Conservation (phyloP, 164 flowering plant genomes). For the Platanus orientalis region DNA sequence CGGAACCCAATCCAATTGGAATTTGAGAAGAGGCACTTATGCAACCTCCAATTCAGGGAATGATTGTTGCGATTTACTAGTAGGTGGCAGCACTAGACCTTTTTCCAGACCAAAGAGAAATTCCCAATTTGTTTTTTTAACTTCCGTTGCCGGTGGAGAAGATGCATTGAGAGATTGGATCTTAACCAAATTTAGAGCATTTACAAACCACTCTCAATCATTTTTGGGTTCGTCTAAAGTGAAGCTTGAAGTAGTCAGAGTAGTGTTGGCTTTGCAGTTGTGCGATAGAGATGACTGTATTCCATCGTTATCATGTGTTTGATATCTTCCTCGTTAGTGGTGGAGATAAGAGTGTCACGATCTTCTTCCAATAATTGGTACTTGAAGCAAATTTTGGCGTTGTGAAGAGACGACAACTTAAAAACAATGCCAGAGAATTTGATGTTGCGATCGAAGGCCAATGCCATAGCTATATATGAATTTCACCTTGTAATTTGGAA, state of each 20-base stretch:
- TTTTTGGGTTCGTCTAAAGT: slow-evolving; percentile 31
- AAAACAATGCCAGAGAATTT: slow-evolving; percentile 33
- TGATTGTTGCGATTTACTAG: slow-evolving; percentile 17
- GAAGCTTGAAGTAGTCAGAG: slow-evolving; percentile 32
- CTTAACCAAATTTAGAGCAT: slow-evolving; percentile 61
- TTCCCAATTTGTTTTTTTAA: slow-evolving; percentile 31
- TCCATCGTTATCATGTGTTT: slow-evolving; percentile 86
- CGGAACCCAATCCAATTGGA: slow-evolving; percentile 14
- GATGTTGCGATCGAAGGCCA: slow-evolving; percentile 58
- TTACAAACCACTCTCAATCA: slow-evolving; percentile 70
- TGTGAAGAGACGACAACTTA: slow-evolving; percentile 44
- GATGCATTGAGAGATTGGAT: slow-evolving; percentile 27
- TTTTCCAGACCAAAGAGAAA: slow-evolving; percentile 73
- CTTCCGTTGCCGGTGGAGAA: slow-evolving; percentile 8
- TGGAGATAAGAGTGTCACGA: slow-evolving; percentile 75
- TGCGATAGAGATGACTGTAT: slow-evolving; percentile 57
- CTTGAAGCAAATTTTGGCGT: slow-evolving; percentile 45
- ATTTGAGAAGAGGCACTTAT: slow-evolving; percentile 14
- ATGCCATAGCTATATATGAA: slow-evolving; percentile 84
- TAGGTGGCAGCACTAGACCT: slow-evolving; percentile 13
- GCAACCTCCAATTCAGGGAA: slow-evolving; percentile 13
- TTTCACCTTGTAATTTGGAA: slow-evolving; percentile 49
- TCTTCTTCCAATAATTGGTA: slow-evolving; percentile 85
- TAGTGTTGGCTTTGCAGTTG: slow-evolving; percentile 56
- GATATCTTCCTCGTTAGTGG: slow-evolving; percentile 77